Conservation (phyloP, 2,329 filamentous ascomycete genomes). For the Metarhizium guizhouense region DNA sequence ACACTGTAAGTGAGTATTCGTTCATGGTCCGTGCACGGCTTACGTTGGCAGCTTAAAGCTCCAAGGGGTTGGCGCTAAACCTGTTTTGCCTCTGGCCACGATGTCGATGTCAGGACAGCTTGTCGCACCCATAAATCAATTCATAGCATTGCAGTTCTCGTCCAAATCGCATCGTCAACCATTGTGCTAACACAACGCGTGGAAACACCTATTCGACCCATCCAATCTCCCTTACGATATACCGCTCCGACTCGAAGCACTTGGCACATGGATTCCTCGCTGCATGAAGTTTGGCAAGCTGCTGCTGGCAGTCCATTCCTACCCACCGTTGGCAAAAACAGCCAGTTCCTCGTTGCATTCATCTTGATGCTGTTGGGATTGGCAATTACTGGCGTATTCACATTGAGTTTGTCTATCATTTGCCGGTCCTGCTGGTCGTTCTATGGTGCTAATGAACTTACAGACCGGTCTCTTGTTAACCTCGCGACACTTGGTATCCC, state of each 20-base stretch:
- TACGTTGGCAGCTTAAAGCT: slow-evolving; percentile 15
- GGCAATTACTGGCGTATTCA: slow-evolving; percentile 68
- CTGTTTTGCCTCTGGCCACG: slow-evolving; percentile 24
- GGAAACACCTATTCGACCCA: not conserved
- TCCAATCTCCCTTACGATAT: not conserved
- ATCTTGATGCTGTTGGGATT: slow-evolving; percentile 64
- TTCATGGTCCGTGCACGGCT: slow-evolving; percentile 18
- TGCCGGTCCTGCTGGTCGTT: not conserved
- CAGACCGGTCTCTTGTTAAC: slow-evolving; percentile 75
- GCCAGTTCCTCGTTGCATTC: slow-evolving; percentile 77
- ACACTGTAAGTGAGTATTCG: not conserved
- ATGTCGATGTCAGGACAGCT: slow-evolving; percentile 16
- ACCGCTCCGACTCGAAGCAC: slow-evolving; percentile 4
- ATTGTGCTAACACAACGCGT: not conserved
- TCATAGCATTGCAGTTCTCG: not conserved
- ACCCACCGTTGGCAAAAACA: slow-evolving; percentile 70
- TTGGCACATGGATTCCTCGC: slow-evolving; percentile 64
- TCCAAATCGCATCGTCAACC: not conserved
- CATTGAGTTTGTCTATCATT: slow-evolving; percentile 65
- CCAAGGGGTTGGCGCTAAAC: slow-evolving; percentile 19
- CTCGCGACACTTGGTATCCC: slow-evolving; percentile 73
- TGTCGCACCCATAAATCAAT: not conserved
- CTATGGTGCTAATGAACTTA: not conserved
- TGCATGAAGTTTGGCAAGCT: slow-evolving; percentile 89
- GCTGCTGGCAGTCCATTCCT: slow-evolving; percentile 79